Evolutionary conservation across 345 rosid species (phyloP).

Genomic region (Syzygium aromaticum): DNA sequence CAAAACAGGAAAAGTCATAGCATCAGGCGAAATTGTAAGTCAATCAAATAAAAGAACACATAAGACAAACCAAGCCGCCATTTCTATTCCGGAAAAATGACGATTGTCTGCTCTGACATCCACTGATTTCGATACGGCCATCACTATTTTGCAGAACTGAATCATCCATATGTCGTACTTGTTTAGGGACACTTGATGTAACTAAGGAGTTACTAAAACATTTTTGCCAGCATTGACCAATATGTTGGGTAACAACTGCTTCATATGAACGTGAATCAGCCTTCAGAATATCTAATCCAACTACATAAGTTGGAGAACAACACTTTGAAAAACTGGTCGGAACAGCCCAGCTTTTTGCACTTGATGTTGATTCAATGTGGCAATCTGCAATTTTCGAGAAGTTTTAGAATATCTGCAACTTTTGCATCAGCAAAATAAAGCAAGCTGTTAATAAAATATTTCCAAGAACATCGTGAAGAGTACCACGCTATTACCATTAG

Average conservation of each 20-base stretch:
- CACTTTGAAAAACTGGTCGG: conserved; percentile 19
- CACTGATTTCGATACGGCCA: conserved; percentile 63
- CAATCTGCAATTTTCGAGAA: conserved; percentile 31
- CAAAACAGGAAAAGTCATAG: not conserved
- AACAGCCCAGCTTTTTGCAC: conserved; percentile 17
- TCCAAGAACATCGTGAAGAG: conserved; percentile 6
- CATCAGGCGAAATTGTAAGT: not conserved
- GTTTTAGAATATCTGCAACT: not conserved
- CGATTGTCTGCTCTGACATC: conserved; percentile 43
- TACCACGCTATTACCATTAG: conserved; percentile 25
- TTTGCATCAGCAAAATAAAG: not conserved
- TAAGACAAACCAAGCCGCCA: conserved; percentile 59
- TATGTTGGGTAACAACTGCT: conserved; percentile 41
- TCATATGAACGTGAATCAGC: conserved; percentile 34
- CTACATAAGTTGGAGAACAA: conserved; percentile 56
- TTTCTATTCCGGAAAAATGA: conserved; percentile 63
- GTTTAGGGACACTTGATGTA: conserved; percentile 41
- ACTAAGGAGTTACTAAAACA: conserved; percentile 60
- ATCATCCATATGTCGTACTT: conserved; percentile 38
- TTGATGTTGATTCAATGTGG: conserved; percentile 21
- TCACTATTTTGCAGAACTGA: conserved; percentile 30
- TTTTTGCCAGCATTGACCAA: conserved; percentile 60
- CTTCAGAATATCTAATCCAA: conserved; percentile 66
- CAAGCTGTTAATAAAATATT: not conserved
- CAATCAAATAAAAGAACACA: not conserved